A percentile compares a stretch with the other conserved stretches of the same genome.
These are phyloP conservation scores for Auxenochlorella pyrenoidosa DNA, from an alignment of 139 green algal species.

Conservation along the genomic window DNA sequence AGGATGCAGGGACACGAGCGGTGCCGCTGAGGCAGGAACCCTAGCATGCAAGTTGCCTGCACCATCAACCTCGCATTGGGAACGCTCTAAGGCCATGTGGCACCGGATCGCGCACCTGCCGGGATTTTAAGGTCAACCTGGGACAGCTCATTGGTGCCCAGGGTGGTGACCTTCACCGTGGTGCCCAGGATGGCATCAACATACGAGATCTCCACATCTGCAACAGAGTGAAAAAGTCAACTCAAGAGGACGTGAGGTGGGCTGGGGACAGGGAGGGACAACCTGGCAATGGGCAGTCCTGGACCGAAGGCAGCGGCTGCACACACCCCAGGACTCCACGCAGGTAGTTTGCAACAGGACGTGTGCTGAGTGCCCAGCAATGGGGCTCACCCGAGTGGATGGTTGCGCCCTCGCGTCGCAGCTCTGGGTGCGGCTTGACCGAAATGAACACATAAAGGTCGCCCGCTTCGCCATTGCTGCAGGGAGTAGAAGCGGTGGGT, in stretches of 20 bases:
- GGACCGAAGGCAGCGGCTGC: not conserved
- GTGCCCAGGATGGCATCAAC: slow-evolving; percentile 96
- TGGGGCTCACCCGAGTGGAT: slow-evolving; percentile 73
- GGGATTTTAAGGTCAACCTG: slow-evolving; percentile 98
- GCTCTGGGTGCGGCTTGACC: slow-evolving; percentile 85
- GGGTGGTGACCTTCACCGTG: slow-evolving; percentile 72
- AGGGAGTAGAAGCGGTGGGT: not conserved
- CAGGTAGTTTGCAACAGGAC: too few species aligned
- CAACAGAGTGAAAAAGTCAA: not conserved
- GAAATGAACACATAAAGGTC: slow-evolving; percentile 97
- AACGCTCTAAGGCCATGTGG: too few species aligned
- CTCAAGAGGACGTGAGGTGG: not conserved
- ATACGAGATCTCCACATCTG: slow-evolving; percentile 70
- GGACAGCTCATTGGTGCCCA: slow-evolving; percentile 89
- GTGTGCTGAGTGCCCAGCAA: too few species aligned
- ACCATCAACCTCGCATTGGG: too few species aligned
- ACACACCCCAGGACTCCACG: too few species aligned
- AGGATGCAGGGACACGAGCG: not conserved
- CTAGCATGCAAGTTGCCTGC: too few species aligned
- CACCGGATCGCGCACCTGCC: slow-evolving; percentile 36
- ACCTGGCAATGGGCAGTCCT: not conserved
- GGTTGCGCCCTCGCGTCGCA: slow-evolving; percentile 89
- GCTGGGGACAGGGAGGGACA: not conserved
- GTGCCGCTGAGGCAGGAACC: not conserved
- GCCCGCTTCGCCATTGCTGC: slow-evolving; percentile 77